Evolutionary conservation across 176 grass and related monocot genomes (phyloP), one percentile per base, ranked within the genome.

Genomic region (Panicum miliaceum): DNA sequence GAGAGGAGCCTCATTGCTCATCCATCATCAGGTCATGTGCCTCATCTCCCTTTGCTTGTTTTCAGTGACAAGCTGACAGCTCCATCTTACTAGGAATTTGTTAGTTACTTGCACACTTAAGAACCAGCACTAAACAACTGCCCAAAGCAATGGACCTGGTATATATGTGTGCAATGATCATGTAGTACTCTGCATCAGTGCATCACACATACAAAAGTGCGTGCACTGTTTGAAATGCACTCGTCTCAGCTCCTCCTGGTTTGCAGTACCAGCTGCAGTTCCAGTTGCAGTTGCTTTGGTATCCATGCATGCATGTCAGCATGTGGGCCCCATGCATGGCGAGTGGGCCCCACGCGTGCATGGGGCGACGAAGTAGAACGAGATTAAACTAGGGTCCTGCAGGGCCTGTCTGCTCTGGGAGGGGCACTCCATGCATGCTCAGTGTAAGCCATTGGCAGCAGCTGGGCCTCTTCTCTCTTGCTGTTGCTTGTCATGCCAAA

Each of bases 351-450:
- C 60, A 66, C 15, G 47, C 32, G 63, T 37, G 71, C 41, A 64
- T 62, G 38, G 60, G 36, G 22, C 1, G 41, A 8, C 19, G 48
- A 58, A 40, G 50, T 19, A 52, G 81, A 65, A 32, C 48, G 45
- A 52, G 89, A 87, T 80, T 87, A 84, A 80, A 80, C 84, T 84
- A 79, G 67, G 79, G 74, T 60, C 48, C 27, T 84, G 85, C 76
- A 87, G 62, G 26, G 16, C 25, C 75, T 94, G 93, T 92, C 93
- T 89, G 92, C 90, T 90, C 85, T 83, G 78, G 36, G 82, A 85
- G 90, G 77, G 78, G 92, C 90, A 92, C 68, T 76, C 46, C 84
- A 76, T 91, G 35, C 64, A 41, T 56, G 32, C 78, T 67, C 42
- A 81, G 20, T 67, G 22, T 50, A 25, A 12, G 11, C 37, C 78